phyloP scores from a whole-genome alignment of 108 stramenopile genomes.

The Parmales sp. region DNA sequence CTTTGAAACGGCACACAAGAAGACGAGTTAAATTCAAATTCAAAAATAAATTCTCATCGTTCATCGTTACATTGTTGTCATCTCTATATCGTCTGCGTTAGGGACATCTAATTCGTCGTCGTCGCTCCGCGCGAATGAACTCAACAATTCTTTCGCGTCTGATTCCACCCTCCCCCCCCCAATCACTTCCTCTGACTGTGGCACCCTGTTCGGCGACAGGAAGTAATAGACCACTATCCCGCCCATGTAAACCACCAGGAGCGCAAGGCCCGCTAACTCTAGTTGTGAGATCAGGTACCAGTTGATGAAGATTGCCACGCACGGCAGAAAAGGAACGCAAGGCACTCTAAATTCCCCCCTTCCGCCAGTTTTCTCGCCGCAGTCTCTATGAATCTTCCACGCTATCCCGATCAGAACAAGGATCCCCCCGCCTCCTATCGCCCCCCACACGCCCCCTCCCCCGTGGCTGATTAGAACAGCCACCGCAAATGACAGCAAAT shows the following conservation, averaged over 20 bases:
- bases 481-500: not conserved
- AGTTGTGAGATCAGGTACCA: slow-evolving; percentile 74
- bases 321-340: slow-evolving; percentile 51
- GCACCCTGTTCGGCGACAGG: too few species aligned
- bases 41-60: not conserved
- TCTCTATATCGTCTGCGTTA: too few species aligned
- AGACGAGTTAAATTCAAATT: not conserved
- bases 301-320: slow-evolving; percentile 64
- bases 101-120: too few species aligned
- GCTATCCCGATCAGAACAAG: not conserved
- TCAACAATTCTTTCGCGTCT: too few species aligned
- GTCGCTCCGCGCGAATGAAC: too few species aligned
- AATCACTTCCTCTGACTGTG: too few species aligned
- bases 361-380: not conserved
- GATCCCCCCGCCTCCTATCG: too few species aligned
- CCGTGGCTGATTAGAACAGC: slow-evolving; percentile 14
- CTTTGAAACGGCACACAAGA: too few species aligned
- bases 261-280: slow-evolving; percentile 38
- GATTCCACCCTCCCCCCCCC: too few species aligned
- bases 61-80: not conserved
- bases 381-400: not conserved
- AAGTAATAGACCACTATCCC: slow-evolving; percentile 39
- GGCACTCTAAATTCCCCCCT: slow-evolving; percentile 50
- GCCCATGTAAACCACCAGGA: slow-evolving; percentile 47
- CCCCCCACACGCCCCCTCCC: not conserved